These are phyloP conservation scores for Fraxinus americana DNA, from an alignment of 257 asterid species.

Conservation along the genomic window DNA sequence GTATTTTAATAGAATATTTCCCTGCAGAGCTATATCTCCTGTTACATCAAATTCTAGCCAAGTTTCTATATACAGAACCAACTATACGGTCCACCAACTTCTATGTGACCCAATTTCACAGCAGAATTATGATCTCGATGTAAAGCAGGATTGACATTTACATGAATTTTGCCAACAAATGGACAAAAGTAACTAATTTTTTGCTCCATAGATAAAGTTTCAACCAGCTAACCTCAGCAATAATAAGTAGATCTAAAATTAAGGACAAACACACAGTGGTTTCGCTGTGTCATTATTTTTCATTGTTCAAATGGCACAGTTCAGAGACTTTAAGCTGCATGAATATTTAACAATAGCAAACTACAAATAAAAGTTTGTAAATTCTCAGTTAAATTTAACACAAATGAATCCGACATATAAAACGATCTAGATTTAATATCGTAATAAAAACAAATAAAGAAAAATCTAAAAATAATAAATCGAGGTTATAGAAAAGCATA, in stretches of 20 bases:
- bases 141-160: not conserved
- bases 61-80: not conserved
- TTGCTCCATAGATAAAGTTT: not conserved
- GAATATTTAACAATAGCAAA: not conserved
- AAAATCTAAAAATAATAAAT: conserved; percentile 27
- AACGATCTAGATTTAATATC: not conserved
- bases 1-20: not conserved
- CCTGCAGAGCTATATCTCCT: not conserved
- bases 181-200: not conserved
- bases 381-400: not conserved
- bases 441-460: not conserved
- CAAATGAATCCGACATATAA: not conserved
- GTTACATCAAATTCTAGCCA: conserved; percentile 1
- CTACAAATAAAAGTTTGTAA: not conserved
- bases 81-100: not conserved
- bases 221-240: conserved; percentile 1
- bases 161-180: not conserved
- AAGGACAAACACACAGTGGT: not conserved
- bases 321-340: not conserved
- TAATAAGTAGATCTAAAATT: conserved; percentile 2
- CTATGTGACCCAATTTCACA: too few relatives aligned
- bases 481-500: not conserved
- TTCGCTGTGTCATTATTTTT: not conserved
- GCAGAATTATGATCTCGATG: not conserved
- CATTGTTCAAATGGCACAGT: conserved; percentile 9